Evolutionary conservation across 2,329 filamentous ascomycete genomes (phyloP), one percentile per base, ranked within the genome.

Genomic region (Ophiocordyceps robertsii): DNA sequence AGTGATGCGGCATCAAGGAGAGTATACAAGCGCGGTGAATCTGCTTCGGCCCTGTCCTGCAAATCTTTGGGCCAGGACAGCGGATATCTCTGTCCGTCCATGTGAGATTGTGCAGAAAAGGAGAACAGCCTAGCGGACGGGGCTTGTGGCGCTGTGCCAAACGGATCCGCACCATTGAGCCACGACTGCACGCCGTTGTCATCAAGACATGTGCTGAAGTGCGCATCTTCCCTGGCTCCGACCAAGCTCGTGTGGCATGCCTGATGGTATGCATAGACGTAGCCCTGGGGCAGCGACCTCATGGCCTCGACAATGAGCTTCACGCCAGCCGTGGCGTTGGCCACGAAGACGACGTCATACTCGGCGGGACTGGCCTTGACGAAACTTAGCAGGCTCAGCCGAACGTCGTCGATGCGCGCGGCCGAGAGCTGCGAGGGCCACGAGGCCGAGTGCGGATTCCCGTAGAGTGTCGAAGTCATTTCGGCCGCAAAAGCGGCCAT

Each of bases 391-490:
- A 85, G 69, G 13, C 77, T 72, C 31, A 87, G 62, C 9, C 90
- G 77, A 29, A 82, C 68, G 58, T 89, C 77, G 49, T 95, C 88
- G 44, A 95, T 77, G 6, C 82, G 73, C 2, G 73, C 70, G 0
- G 84, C 82, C 0, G 85, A 82, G 29, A 80, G 69, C 54, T 92
- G 86, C 0, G 90, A 94, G 3, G 88, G 82, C 13, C 73, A 67
- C 2, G 89, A 94, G 40, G 78, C 82, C 1, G 90, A 95, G 62
- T 96, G 90, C 1, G 90, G 90, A 48, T 96, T 96, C 32, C 89
- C 90, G 51, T 89, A 88, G 0, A 96, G 67, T 52, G 80, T 84
- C 4, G 74, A 68, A 24, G 81, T 80, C 72, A 95, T 82, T 46
- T 92, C 84, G n/a, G 65, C 60, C 9, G 85, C 77, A 62, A 94